Evolutionary conservation across 306 rosid species (phyloP), one percentile per base, ranked within the genome.

Genomic region (Ziziphus jujuba): DNA sequence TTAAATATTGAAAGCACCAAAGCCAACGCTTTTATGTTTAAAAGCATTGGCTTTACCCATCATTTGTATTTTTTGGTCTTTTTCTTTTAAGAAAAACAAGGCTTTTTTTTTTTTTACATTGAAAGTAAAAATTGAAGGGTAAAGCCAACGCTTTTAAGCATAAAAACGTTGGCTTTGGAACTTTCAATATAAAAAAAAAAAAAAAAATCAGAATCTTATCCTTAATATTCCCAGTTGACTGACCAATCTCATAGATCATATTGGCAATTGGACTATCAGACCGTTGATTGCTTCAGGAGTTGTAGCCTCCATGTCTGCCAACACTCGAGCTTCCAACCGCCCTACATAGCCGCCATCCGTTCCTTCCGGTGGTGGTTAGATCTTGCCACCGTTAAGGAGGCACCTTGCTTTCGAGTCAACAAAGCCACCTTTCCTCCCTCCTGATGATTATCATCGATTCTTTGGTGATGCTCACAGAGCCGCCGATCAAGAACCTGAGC

Each of bases 381-480:
- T 38, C 83, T 81, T 89, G 19, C 97, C 87, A 40, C 95, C 95
- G 19, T 61, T 84, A 36, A 88, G 87, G 73, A 91, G 96, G 25
- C 88, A 90, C 77, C 85, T 90, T 0, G 83, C 86, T 34, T 91
- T 93, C n/a, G 75, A 85, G 14, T 84, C 88, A 20, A 81, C 84
- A 4, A 93, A 82, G 72, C 99, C 95, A 28, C 85, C 91, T 15
- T 88, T 90, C 48, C 78, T 73, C 19, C 95, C 90, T 35, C 81
- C 86, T 0, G 90, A 80, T 15, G 93, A 90, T 25, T 93, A 93
- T 72, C 92, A 87, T 61, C 87, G 77, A 64, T 93, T 93, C 60
- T 65, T 81, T 10, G 67, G 74, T 9, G 81, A 66, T 62, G 77
- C 75, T 50, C 78, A 71, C 66, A 69, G 66, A 73, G 65, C 47